A percentile compares a stretch with the other conserved stretches of the same genome.
These are phyloP conservation scores for Calycina marina DNA, from an alignment of 2,329 filamentous ascomycete species.

Conservation along the genomic window DNA sequence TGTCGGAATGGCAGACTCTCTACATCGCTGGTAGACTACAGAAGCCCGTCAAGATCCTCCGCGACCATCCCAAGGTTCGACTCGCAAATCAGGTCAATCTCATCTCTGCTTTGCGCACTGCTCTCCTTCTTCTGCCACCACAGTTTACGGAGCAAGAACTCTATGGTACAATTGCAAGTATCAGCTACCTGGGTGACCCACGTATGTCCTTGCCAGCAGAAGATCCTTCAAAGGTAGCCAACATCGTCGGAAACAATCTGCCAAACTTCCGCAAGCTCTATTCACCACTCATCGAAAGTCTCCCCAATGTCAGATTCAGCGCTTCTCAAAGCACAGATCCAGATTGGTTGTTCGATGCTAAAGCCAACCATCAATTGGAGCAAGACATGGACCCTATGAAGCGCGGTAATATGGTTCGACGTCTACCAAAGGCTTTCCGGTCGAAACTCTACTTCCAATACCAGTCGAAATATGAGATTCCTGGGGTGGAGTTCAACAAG, in stretches of 20 bases:
- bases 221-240: conserved; percentile 80
- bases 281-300: conserved; percentile 71
- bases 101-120: conserved; percentile 78
- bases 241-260: conserved; percentile 88
- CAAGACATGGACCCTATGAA: conserved; percentile 91
- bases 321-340: conserved; percentile 42
- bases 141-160: conserved; percentile 77
- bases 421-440: conserved; percentile 75
- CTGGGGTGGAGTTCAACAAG: conserved; percentile 65
- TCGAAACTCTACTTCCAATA: conserved; percentile 89
- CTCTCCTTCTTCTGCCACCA: conserved; percentile 71
- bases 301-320: conserved; percentile 75
- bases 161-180: conserved; percentile 79
- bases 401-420: conserved; percentile 90
- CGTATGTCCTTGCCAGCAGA: conserved; percentile 86
- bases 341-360: conserved; percentile 49
- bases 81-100: conserved; percentile 94
- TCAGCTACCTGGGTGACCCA: conserved; percentile 93
- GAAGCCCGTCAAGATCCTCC: conserved; percentile 94
- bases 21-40: conserved; percentile 94
- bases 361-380: conserved; percentile 50
- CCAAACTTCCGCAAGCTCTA: conserved; percentile 86
- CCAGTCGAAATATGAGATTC: conserved; percentile 78
- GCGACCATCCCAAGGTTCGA: conserved; percentile 82
- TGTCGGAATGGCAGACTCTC: conserved; percentile 83